phyloP scores from a whole-genome alignment of 139 green algal genomes.

The Chlamydomonas sphaeroides region DNA sequence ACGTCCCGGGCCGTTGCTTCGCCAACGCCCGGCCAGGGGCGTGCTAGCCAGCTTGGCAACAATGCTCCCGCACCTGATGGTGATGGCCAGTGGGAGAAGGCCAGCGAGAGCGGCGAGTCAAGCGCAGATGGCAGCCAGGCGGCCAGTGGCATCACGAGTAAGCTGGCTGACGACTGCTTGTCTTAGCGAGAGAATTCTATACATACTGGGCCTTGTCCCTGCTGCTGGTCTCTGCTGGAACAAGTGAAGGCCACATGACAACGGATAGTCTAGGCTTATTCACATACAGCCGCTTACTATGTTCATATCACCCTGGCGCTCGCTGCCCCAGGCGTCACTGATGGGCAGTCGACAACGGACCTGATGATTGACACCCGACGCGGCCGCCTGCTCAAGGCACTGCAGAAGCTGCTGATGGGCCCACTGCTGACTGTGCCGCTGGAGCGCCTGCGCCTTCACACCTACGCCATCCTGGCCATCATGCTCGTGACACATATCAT shows the following conservation, averaged over 20 bases:
- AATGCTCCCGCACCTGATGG: no score
- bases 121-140: slow-evolving; percentile 20
- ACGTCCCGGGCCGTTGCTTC: background rate
- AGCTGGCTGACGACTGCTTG: background rate
- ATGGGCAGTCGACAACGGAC: background rate
- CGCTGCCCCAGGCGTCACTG: background rate
- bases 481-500: slow-evolving; percentile 34
- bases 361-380: slow-evolving; percentile 18
- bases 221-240: background rate
- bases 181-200: no score
- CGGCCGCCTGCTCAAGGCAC: slow-evolving; percentile 2
- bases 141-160: slow-evolving; percentile 18
- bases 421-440: slow-evolving; percentile 27
- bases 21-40: background rate
- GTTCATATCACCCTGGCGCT: background rate
- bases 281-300: no score
- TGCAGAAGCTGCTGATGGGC: slow-evolving; percentile 30
- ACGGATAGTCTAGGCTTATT: no score
- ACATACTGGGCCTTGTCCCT: no score
- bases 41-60: no score
- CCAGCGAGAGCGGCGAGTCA: slow-evolving; percentile 17
- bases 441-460: slow-evolving; percentile 21
- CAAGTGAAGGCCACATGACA: no score
- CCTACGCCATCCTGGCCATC: background rate
- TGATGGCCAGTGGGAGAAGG: background rate